A percentile compares a stretch with the other conserved stretches of the same genome.
Evolutionary conservation across 257 asterid genomes (phyloP).

Genomic region (Sherardia arvensis): DNA sequence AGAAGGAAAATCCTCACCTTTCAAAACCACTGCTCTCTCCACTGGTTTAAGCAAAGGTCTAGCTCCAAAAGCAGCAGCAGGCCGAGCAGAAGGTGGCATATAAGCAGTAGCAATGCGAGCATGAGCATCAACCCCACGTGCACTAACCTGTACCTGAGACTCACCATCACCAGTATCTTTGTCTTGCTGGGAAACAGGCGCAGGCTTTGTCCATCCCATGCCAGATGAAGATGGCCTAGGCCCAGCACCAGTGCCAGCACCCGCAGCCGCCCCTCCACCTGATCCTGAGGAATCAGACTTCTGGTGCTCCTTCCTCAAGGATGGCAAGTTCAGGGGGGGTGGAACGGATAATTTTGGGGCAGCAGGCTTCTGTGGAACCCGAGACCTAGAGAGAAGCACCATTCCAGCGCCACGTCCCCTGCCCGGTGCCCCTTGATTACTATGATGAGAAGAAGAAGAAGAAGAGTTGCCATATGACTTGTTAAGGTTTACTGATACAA

Average conservation of each 20-base stretch:
- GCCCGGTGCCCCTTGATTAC: slow-evolving; percentile 32
- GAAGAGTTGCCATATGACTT: slow-evolving; percentile 82
- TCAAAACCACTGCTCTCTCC: slow-evolving; percentile 64
- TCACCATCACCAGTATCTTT: slow-evolving; percentile 34
- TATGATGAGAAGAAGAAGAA: slow-evolving; percentile 41
- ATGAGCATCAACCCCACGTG: slow-evolving; percentile 31
- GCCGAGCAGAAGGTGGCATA: slow-evolving; percentile 73
- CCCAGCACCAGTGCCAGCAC: slow-evolving; percentile 61
- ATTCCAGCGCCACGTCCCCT: slow-evolving; percentile 65
- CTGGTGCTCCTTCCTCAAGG: slow-evolving; percentile 91
- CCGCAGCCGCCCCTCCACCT: slow-evolving; percentile 42
- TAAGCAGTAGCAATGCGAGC: slow-evolving; percentile 43
- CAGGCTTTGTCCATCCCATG: slow-evolving; percentile 87
- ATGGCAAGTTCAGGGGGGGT: slow-evolving; percentile 94
- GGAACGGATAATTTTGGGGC: slow-evolving; percentile 81
- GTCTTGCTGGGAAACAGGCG: slow-evolving; percentile 29
- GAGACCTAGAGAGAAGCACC: slow-evolving; percentile 72
- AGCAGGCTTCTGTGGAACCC: slow-evolving; percentile 48
- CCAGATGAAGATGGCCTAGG: slow-evolving; percentile 73
- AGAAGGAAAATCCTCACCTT: slow-evolving; percentile 99
- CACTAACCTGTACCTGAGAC: slow-evolving; percentile 22
- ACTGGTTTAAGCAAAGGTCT: slow-evolving; percentile 29
- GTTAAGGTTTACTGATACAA: slow-evolving; percentile 70
- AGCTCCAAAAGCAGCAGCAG: slow-evolving; percentile 27
- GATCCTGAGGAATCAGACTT: slow-evolving; percentile 55